Conservation (phyloP, 495 filamentous ascomycete genomes). For the Aspergillus olivimuriae region DNA sequence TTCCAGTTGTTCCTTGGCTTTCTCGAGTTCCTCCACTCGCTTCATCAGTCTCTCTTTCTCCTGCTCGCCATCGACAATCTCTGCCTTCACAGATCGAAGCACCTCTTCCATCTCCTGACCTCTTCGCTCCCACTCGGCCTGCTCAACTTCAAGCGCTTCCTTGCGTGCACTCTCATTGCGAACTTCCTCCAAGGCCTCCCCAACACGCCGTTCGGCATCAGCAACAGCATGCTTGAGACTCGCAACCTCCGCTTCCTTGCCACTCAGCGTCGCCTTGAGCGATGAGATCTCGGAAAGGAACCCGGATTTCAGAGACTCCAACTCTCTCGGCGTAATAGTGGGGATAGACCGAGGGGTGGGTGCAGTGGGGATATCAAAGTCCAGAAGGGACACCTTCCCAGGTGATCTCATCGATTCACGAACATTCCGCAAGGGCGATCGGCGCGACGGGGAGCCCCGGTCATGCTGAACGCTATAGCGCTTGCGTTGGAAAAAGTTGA, state of each 20-base stretch:
- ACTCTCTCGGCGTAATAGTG: conserved; percentile 81
- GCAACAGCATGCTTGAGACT: conserved; percentile 78
- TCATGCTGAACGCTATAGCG: conserved; percentile 31
- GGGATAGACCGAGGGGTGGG: conserved; percentile 90
- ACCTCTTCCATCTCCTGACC: conserved; percentile 80
- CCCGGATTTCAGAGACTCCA: conserved; percentile 82
- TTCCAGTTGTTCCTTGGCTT: conserved; percentile 57
- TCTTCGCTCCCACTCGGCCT: conserved; percentile 74
- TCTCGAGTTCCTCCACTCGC: conserved; percentile 68
- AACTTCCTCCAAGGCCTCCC: conserved; percentile 72
- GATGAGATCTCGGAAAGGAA: conserved; percentile 88
- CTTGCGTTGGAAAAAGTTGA: conserved; percentile 46
- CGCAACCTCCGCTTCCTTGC: conserved; percentile 82
- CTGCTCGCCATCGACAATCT: conserved; percentile 67
- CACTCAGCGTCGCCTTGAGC: conserved; percentile 79
- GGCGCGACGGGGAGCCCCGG: conserved; percentile 38
- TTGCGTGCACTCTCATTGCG: conserved; percentile 64
- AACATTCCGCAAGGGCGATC: conserved; percentile 32
- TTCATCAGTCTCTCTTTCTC: conserved; percentile 68
- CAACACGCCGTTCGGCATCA: conserved; percentile 88
- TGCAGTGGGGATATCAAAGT: conserved; percentile 86
- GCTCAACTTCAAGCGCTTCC: conserved; percentile 68
- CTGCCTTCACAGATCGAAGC: conserved; percentile 68
- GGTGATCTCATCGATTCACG: conserved; percentile 34
- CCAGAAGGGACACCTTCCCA: conserved; percentile 55